A percentile compares a stretch with the other conserved stretches of the same genome.
Conservation (phyloP, 2,329 filamentous ascomycete genomes). For the Neobulgaria alba region DNA sequence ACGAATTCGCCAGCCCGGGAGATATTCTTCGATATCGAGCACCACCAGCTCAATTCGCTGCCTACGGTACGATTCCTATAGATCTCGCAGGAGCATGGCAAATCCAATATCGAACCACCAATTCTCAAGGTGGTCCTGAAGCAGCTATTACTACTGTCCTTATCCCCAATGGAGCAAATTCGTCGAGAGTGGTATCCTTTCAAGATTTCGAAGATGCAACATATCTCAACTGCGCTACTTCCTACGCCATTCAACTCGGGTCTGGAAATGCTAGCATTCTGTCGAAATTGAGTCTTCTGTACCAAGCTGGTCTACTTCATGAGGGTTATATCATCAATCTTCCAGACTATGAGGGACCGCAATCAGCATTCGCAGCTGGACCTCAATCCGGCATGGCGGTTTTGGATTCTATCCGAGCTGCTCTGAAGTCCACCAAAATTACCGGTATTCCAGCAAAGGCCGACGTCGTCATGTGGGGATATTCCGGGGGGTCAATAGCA, state of each 20-base stretch:
- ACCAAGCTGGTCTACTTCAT: neutral
- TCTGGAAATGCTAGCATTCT: neutral
- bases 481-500: conserved; percentile 45
- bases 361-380: conserved; percentile 10
- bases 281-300: conserved; percentile 1
- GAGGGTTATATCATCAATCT: conserved; percentile 14
- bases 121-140: conserved; percentile 2
- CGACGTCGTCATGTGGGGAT: conserved; percentile 39
- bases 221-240: conserved; percentile 3
- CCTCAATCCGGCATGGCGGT: conserved; percentile 12
- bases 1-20: conserved; percentile 26
- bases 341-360: conserved; percentile 18
- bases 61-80: neutral
- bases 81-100: neutral
- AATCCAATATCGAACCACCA: conserved; percentile 4
- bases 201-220: conserved; percentile 6
- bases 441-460: neutral
- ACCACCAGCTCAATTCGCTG: neutral
- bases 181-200: conserved; percentile 1
- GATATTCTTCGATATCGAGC: conserved; percentile 28
- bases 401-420: conserved; percentile 18
- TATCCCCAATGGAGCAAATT: neutral
- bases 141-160: conserved; percentile 1
- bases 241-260: conserved; percentile 4
- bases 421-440: neutral